Evolutionary conservation across 108 stramenopile species (phyloP).

Genomic region (Cyclotella cryptica): DNA sequence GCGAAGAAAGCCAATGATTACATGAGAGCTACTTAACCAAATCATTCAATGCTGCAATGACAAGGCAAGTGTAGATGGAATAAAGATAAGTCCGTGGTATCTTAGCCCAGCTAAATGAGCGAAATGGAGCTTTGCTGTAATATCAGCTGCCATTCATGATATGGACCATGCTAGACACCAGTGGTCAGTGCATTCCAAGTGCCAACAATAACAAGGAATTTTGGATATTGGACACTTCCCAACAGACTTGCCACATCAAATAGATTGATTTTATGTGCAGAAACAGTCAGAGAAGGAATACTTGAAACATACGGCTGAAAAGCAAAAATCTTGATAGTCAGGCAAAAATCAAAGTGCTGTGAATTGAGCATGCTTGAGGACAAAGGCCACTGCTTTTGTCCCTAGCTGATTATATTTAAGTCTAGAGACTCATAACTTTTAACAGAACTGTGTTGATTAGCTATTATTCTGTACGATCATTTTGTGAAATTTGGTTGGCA

Average conservation of each 20-base stretch:
- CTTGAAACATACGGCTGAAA: not conserved
- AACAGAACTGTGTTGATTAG: not conserved
- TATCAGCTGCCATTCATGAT: not conserved
- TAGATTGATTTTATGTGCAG: slow-evolving; percentile 17
- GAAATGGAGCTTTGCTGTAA: not conserved
- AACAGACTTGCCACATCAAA: not conserved
- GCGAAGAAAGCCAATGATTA: slow-evolving; percentile 6
- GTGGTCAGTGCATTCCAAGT: slow-evolving; percentile 9
- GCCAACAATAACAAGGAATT: not conserved
- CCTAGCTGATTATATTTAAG: not conserved
- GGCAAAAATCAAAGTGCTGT: not conserved
- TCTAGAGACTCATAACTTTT: not conserved
- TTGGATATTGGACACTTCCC: slow-evolving; percentile 2
- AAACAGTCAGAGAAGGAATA: slow-evolving; percentile 16
- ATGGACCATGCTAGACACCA: not conserved
- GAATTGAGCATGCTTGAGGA: not conserved
- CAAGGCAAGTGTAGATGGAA: not conserved
- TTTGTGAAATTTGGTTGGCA: slow-evolving; percentile 62
- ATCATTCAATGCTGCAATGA: slow-evolving; percentile 21
- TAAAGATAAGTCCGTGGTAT: slow-evolving; percentile 12
- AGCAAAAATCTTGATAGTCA: not conserved
- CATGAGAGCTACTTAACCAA: slow-evolving; percentile 3
- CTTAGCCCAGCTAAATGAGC: slow-evolving; percentile 14
- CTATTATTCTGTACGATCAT: slow-evolving; percentile 15
- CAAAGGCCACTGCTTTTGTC: not conserved